Evolutionary conservation across 1,139 yeast species (phyloP), one percentile per base, ranked within the genome.

Genomic region (Tardiomyces depauwii): DNA sequence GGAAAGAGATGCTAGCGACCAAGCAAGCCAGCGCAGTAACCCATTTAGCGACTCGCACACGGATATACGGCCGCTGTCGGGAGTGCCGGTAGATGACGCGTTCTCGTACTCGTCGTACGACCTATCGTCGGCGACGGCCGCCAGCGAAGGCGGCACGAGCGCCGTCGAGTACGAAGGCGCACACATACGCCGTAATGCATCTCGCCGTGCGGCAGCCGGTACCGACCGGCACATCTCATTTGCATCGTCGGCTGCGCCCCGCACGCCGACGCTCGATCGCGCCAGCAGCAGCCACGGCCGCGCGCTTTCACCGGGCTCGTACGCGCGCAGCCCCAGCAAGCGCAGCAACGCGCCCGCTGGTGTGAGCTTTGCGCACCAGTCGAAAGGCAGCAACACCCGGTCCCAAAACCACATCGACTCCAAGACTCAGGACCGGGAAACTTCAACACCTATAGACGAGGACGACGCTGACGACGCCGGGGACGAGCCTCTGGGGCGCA

Each of bases 21-120:
- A 7, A 5, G 25, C 25, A 4, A 21, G 25, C 7, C 25, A 21
- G 7, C 25, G 25, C 25, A 21, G 25, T 7, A 21, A 21, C 25
- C 25, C 25, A 7, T 21, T 21, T 7, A 21, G 25, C 7, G 25
- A 21, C 25, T 5, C 4, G 4, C 25, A 41, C 46, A 18, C 18
- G 32, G 51, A 48, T 6, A 54, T 53, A 21, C 51, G 57, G 13
- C 56, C 57, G 1, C 40, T 55, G 9, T 52, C 57, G 2, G 40
- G 18, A 4, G 44, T 55, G 18, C 55, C 57, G 4, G 57, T 55
- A n/a, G 55, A 53, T 45, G 59, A 55, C 42, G 58, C 59, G n/a
- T 55, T 55, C 36, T 53, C 49, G 42, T 51, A 51, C 41, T 47
- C 48, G n/a, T 44, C 49, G 6, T 52, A 52, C 44, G 41, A 52